Percentiles rank a stretch among this genome's conserved stretches.
Evolutionary conservation across 371 early-diverging fungal genomes (phyloP).

Genomic region (Mucor velutinosus): DNA sequence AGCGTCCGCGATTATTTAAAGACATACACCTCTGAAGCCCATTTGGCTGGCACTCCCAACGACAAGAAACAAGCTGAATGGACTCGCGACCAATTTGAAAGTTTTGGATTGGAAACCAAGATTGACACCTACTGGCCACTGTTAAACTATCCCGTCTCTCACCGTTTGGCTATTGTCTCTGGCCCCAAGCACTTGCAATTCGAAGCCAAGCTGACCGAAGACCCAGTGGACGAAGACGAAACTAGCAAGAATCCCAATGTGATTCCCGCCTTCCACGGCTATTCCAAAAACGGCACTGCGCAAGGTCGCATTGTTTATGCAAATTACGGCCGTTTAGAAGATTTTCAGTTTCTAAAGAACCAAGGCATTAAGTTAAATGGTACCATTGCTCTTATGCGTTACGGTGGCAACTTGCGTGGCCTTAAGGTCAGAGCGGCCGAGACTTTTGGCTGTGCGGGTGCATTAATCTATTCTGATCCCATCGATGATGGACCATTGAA

Average conservation of each 20-base stretch:
- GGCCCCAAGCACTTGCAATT: conserved; percentile 25
- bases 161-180: conserved; percentile 57
- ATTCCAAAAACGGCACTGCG: conserved; percentile 65
- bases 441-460: conserved; percentile 58
- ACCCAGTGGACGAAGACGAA: conserved; percentile 49
- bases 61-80: conserved; percentile 59
- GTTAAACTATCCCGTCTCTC: conserved; percentile 59
- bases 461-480: conserved; percentile 67
- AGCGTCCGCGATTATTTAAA: conserved; percentile 19
- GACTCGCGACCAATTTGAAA: conserved; percentile 56
- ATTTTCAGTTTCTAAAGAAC: conserved; percentile 57
- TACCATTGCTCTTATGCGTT: conserved; percentile 64
- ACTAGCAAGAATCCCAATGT: conserved; percentile 52
- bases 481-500: conserved; percentile 57
- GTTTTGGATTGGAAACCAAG: conserved; percentile 57
- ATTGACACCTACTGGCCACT: conserved; percentile 65
- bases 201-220: conserved; percentile 66
- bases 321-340: conserved; percentile 64
- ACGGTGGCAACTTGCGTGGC: conserved; percentile 43
- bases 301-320: conserved; percentile 67
- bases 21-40: conserved; percentile 54
- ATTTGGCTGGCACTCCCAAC: conserved; percentile 54
- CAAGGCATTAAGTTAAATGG: conserved; percentile 54
- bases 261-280: conserved; percentile 67
- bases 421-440: conserved; percentile 66